These are phyloP conservation scores for Zalerion maritima DNA, from an alignment of 495 filamentous ascomycete genomes.

Conservation along the genomic window DNA sequence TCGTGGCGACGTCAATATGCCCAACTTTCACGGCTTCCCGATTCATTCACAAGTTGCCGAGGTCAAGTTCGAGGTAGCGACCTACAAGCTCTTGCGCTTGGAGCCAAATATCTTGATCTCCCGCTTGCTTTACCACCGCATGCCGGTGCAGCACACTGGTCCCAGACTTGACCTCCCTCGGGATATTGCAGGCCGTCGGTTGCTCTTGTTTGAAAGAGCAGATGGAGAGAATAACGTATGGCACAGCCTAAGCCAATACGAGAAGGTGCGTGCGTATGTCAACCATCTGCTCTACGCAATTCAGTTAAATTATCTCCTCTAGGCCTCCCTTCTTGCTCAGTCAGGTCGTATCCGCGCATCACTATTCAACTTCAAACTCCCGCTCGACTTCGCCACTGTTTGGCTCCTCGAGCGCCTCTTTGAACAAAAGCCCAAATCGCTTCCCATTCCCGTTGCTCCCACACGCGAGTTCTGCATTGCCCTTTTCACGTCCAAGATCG, in stretches of 20 bases:
- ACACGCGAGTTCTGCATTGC: conserved; percentile 22
- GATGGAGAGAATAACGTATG: conserved; percentile 16
- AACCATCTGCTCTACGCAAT: conserved; percentile 4
- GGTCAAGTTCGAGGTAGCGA: conserved; percentile 14
- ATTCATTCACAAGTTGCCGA: conserved; percentile 9
- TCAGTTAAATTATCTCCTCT: conserved; percentile 3
- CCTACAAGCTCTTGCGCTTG: conserved; percentile 14
- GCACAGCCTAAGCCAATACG: conserved; percentile 9
- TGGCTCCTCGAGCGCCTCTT: conserved; percentile 18
- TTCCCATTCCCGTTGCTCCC: conserved; percentile 19
- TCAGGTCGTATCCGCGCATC: conserved; percentile 18
- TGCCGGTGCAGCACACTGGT: conserved; percentile 11
- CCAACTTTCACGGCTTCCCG: conserved; percentile 13
- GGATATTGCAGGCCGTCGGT: conserved; percentile 15
- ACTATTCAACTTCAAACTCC: conserved; percentile 18
- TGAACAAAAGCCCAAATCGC: conserved; percentile 14
- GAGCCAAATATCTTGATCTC: conserved; percentile 12
- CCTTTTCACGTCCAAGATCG: conserved; percentile 19
- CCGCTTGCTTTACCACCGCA: conserved; percentile 15
- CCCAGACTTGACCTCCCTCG: conserved; percentile 5
- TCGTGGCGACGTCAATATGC: conserved; percentile 20
- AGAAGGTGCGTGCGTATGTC: conserved; percentile 10
- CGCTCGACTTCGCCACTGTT: conserved; percentile 7
- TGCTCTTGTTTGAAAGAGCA: conserved; percentile 19
- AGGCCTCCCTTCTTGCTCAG: conserved; percentile 12